These are phyloP conservation scores for Sutorius australiensis DNA, from an alignment of 768 basidiomycete genomes.

Conservation along the genomic window DNA sequence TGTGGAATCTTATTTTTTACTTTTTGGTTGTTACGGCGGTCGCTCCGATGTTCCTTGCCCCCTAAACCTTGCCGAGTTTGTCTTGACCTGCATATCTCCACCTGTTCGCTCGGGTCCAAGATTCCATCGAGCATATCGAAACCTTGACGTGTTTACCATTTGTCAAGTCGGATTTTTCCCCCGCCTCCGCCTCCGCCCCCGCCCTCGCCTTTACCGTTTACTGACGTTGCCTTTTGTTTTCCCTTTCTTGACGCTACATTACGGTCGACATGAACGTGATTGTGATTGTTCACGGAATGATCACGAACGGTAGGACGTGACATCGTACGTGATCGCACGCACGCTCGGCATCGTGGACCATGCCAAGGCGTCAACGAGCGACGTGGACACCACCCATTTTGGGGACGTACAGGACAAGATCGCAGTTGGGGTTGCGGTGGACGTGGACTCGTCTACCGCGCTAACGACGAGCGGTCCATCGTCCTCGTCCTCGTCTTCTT, in stretches of 20 bases:
- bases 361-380: slow-evolving; percentile 70
- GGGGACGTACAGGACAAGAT: neutral
- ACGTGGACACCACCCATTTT: slow-evolving; percentile 21
- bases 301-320: slow-evolving; percentile 54
- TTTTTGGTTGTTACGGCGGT: slow-evolving; percentile 7
- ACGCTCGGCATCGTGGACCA: slow-evolving; percentile 76
- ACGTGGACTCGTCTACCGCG: neutral
- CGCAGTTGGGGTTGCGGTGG: neutral
- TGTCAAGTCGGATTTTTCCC: neutral
- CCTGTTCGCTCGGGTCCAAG: slow-evolving; percentile 1
- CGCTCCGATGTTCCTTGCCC: slow-evolving; percentile 10
- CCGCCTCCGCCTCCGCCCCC: neutral
- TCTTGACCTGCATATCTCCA: slow-evolving; percentile 16
- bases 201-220: neutral
- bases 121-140: neutral
- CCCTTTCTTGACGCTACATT: neutral
- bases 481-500: neutral
- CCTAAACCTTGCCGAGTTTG: neutral
- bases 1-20: neutral
- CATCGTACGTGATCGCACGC: slow-evolving; percentile 78
- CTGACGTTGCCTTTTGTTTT: slow-evolving; percentile 4
- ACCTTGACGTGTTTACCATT: neutral
- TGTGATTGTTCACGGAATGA: too few species aligned
- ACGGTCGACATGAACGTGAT: too few species aligned
- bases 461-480: too few species aligned